Conservation (phyloP, 192 early-diverging fungal species). For the Geosiphon pyriformis region DNA sequence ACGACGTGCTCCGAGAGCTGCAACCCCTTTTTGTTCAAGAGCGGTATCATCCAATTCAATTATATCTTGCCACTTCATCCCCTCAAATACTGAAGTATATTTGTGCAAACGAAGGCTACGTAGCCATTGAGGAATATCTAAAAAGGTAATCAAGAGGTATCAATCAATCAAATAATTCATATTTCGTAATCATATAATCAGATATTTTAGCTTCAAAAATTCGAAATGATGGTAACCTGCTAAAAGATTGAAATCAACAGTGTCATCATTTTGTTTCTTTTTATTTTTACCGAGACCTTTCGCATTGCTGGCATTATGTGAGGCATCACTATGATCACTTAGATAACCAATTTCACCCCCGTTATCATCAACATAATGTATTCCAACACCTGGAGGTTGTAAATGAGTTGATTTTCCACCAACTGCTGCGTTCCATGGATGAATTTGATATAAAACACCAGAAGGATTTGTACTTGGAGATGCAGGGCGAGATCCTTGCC, state of each 20-base stretch:
- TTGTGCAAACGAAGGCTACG: slow-evolving; percentile 91
- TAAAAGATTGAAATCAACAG: slow-evolving; percentile 67
- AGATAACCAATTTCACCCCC: slow-evolving; percentile 25
- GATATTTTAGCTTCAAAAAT: no score
- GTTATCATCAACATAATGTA: slow-evolving; percentile 30
- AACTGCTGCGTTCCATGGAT: slow-evolving; percentile 22
- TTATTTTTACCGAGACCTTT: slow-evolving; percentile 42
- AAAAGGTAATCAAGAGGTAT: no score
- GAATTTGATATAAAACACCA: slow-evolving; percentile 36
- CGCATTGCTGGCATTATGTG: slow-evolving; percentile 26
- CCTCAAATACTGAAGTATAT: slow-evolving; percentile 85
- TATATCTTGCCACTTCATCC: slow-evolving; percentile 83
- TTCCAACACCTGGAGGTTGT: slow-evolving; percentile 10
- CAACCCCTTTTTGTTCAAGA: slow-evolving; percentile 77
- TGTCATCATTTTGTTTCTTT: slow-evolving; percentile 70
- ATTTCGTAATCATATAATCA: no score
- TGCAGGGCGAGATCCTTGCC: slow-evolving; percentile 24
- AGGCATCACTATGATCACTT: slow-evolving; percentile 35
- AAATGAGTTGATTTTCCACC: slow-evolving; percentile 34
- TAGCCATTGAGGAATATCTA: slow-evolving; percentile 92
- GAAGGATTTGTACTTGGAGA: slow-evolving; percentile 28
- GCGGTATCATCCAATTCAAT: slow-evolving; percentile 80
- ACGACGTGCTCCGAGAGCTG: slow-evolving; percentile 88
- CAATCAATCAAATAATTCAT: no score
- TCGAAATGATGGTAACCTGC: slow-evolving; percentile 44